Conservation (phyloP, 768 basidiomycete genomes). For the Cantharellus anzutake region DNA sequence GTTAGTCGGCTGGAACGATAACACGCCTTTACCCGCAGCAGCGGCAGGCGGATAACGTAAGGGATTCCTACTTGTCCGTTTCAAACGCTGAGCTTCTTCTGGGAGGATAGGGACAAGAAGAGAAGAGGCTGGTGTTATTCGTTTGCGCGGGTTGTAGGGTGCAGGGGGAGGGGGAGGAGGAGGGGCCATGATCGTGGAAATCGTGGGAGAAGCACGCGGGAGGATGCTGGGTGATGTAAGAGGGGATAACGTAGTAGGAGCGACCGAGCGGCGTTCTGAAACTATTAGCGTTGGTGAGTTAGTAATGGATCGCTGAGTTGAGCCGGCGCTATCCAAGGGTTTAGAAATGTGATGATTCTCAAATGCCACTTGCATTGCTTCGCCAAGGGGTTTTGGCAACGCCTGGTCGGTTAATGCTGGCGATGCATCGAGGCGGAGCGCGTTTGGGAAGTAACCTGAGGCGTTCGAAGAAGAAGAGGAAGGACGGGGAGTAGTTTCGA, state of each 20-base stretch:
- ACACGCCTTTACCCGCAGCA: neutral
- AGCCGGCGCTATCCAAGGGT: neutral
- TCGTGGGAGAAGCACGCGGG: neutral
- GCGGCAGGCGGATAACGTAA: neutral
- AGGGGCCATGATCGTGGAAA: neutral
- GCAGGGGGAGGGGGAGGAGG: neutral
- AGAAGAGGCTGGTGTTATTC: neutral
- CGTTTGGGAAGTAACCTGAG: neutral
- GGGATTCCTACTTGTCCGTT: neutral
- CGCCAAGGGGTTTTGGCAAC: neutral
- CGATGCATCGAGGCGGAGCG: neutral
- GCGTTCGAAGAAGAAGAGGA: neutral
- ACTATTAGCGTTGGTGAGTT: no score
- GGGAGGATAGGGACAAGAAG: neutral
- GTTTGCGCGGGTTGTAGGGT: neutral
- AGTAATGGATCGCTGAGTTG: no score
- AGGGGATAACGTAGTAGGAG: no score
- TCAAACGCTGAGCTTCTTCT: neutral
- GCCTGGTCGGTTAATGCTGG: neutral
- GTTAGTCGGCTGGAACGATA: no score
- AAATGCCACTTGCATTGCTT: neutral
- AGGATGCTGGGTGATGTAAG: no score
- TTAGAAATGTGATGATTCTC: neutral
- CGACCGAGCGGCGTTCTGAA: no score
- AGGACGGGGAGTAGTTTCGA: neutral